Conservation (phyloP, 2,329 filamentous ascomycete genomes). For the Aspergillus awamori region DNA sequence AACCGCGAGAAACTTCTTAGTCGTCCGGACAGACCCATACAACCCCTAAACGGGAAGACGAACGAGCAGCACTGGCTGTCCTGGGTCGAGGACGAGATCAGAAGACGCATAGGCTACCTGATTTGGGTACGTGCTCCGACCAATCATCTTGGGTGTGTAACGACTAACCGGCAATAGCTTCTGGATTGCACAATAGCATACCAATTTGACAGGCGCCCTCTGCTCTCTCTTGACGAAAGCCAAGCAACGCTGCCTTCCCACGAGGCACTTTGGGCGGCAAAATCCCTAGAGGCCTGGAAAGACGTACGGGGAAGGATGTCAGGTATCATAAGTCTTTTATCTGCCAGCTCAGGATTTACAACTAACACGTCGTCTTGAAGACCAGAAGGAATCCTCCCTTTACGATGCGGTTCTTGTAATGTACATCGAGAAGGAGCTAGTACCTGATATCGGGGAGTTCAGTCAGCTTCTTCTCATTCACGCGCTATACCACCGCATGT, state of each 20-base stretch:
- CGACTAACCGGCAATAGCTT: conserved; percentile 32
- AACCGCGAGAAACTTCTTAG: conserved; percentile 28
- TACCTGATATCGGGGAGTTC: conserved; percentile 52
- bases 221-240: conserved; percentile 46
- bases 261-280: conserved; percentile 47
- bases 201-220: conserved; percentile 39
- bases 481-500: conserved; percentile 54
- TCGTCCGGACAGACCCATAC: conserved; percentile 16
- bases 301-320: conserved; percentile 24
- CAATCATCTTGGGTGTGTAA: background rate
- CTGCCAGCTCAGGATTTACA: background rate
- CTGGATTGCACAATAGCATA: conserved; percentile 48
- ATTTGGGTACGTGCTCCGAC: conserved; percentile 43
- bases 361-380: conserved; percentile 11
- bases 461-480: conserved; percentile 54
- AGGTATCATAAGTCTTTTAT: conserved; percentile 20
- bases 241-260: conserved; percentile 44
- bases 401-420: conserved; percentile 48
- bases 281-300: conserved; percentile 38
- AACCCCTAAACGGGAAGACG: conserved; percentile 10
- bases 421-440: conserved; percentile 54
- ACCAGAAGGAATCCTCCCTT: conserved; percentile 39
- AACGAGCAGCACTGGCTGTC: conserved; percentile 32
- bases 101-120: conserved; percentile 45
- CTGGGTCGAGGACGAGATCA: conserved; percentile 44